phyloP scores from a whole-genome alignment of 2,329 filamentous ascomycete genomes.

The Aspergillus sp. region DNA sequence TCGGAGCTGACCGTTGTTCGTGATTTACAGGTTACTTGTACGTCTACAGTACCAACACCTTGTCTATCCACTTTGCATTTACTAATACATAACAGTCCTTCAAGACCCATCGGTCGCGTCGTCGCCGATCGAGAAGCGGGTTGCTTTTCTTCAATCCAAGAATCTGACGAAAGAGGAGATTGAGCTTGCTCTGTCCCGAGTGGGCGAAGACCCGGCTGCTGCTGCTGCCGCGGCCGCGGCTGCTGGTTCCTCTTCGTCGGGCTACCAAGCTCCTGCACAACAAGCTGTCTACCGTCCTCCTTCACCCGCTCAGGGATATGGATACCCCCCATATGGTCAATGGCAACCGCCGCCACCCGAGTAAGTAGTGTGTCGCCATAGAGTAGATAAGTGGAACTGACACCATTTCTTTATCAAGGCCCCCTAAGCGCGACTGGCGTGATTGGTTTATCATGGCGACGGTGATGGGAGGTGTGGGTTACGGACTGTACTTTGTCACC shows the following conservation, averaged over 20 bases:
- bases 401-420: constrained; percentile 22
- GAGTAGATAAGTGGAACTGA: no score
- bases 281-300: constrained; percentile 39
- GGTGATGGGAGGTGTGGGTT: constrained; percentile 82
- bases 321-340: constrained; percentile 51
- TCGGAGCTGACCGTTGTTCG: constrained; percentile 22
- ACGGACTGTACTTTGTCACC: constrained; percentile 82
- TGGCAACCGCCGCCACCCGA: constrained; percentile 56
- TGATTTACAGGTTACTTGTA: constrained; percentile 50
- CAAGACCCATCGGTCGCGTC: constrained; percentile 89
- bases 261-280: constrained; percentile 44
- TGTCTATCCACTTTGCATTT: background rate
- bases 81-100: constrained; percentile 60
- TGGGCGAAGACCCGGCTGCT: constrained; percentile 57
- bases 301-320: constrained; percentile 44
- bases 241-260: constrained; percentile 33
- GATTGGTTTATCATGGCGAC: constrained; percentile 99
- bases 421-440: constrained; percentile 86
- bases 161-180: constrained; percentile 97
- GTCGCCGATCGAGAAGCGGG: constrained; percentile 86
- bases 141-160: constrained; percentile 92
- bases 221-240: constrained; percentile 41
- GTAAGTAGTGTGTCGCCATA: constrained; percentile 31
- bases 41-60: constrained; percentile 20
- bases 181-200: constrained; percentile 74